A percentile compares a stretch with the other conserved stretches of the same genome.
Evolutionary conservation across 352 stramenopile species (phyloP).

Genomic region (Globisporangium rhizosaccharum): DNA sequence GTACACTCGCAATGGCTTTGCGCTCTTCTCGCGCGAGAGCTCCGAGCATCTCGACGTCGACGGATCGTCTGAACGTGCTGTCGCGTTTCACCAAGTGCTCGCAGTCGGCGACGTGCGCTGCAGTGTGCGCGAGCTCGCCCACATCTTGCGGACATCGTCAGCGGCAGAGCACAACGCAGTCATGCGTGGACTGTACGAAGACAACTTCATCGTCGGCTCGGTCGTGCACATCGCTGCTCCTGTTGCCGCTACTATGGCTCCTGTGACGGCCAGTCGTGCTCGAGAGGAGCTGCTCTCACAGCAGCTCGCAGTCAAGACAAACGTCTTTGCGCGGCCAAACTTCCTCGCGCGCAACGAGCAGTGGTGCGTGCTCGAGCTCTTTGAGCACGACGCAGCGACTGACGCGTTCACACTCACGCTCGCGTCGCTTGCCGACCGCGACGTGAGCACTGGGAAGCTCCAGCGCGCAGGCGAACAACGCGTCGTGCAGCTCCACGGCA

Average conservation of each 20-base stretch:
- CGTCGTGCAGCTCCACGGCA: not conserved
- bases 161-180: conserved; percentile 31
- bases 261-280: not conserved
- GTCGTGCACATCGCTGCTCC: conserved; percentile 20
- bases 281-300: not conserved
- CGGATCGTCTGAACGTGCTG: not conserved
- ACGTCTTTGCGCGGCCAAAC: conserved; percentile 24
- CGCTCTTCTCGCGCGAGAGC: conserved; percentile 8
- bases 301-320: conserved; percentile 31
- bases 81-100: conserved; percentile 10
- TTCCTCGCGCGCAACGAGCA: conserved; percentile 25
- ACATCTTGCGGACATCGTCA: conserved; percentile 18
- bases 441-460: not conserved
- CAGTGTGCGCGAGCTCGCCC: conserved; percentile 13
- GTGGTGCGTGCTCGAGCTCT: conserved; percentile 29
- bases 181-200: conserved; percentile 36
- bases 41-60: not conserved
- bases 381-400: conserved; percentile 2
- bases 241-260: not conserved
- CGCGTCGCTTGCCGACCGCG: not conserved
- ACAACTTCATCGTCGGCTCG: conserved; percentile 43
- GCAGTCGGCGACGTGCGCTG: conserved; percentile 12
- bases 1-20: conserved; percentile 17
- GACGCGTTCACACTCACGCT: conserved; percentile 13
- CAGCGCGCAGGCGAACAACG: too few relatives aligned